phyloP scores from a whole-genome alignment of 192 early-diverging fungal species.

The Chytriomyces hyalinus region DNA sequence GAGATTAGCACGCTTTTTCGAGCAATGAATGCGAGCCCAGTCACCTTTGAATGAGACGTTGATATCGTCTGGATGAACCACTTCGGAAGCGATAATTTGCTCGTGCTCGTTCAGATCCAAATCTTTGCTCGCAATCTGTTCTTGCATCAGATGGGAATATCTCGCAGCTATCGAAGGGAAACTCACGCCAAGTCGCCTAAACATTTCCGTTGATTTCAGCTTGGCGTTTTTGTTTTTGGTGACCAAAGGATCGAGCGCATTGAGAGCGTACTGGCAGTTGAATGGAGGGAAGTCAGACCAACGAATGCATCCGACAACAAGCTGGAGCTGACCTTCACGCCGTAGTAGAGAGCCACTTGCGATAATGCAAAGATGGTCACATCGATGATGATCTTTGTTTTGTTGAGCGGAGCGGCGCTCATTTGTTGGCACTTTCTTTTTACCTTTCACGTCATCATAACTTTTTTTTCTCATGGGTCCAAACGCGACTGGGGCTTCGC shows the following conservation, averaged over 20 bases:
- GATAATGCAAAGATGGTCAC: constrained; percentile 84
- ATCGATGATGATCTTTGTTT: constrained; percentile 38
- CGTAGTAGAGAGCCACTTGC: constrained; percentile 82
- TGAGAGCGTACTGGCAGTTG: constrained; percentile 66
- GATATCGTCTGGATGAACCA: constrained; percentile 93
- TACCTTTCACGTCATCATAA: too few species aligned
- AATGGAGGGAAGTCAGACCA: neutral
- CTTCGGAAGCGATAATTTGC: constrained; percentile 90
- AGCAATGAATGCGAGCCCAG: constrained; percentile 1
- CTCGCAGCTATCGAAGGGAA: neutral
- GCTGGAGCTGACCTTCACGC: constrained; percentile 60
- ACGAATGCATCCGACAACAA: neutral
- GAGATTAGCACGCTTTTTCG: neutral
- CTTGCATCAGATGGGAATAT: too few species aligned
- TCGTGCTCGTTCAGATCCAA: constrained; percentile 92
- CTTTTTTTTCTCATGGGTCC: too few species aligned
- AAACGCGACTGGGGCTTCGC: too few species aligned
- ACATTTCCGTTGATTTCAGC: constrained; percentile 73
- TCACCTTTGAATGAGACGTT: constrained; percentile 79
- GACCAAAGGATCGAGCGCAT: constrained; percentile 72
- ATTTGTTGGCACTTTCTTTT: too few species aligned
- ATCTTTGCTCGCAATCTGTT: constrained; percentile 51
- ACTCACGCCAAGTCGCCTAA: constrained; percentile 72
- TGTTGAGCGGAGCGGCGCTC: constrained; percentile 7
- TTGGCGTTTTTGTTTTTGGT: constrained; percentile 77